These are phyloP conservation scores for Drechslera avenae DNA, from an alignment of 2,329 filamentous ascomycete species.

Conservation along the genomic window DNA sequence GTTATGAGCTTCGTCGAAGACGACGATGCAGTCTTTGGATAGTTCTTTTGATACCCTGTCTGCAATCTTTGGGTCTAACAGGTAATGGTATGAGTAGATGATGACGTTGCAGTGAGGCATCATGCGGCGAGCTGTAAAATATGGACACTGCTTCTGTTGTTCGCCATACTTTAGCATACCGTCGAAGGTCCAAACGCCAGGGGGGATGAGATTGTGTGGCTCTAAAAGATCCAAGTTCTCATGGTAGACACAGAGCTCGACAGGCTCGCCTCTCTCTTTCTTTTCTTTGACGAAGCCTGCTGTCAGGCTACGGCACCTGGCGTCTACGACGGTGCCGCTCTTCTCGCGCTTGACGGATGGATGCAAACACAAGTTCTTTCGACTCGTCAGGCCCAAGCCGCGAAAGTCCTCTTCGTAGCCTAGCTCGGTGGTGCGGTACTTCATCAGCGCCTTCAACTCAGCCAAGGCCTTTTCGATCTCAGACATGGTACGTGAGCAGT, in stretches of 20 bases:
- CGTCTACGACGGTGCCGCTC: constrained; percentile 90
- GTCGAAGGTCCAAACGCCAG: constrained; percentile 95
- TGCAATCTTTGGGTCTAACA: constrained; percentile 96
- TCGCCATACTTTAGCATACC: constrained; percentile 88
- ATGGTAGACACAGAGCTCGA: constrained; percentile 93
- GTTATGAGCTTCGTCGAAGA: constrained; percentile 98
- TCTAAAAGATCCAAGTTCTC: constrained; percentile 97
- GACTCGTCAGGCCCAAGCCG: constrained; percentile 88
- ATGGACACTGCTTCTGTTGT: constrained; percentile 94
- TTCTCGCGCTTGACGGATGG: constrained; percentile 96
- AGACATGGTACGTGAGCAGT: constrained; percentile 99
- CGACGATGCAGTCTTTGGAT: constrained; percentile 97
- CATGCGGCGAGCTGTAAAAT: constrained; percentile 95
- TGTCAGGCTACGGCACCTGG: constrained; percentile 92
- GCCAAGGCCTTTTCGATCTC: constrained; percentile 98
- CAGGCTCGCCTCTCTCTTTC: constrained; percentile 91
- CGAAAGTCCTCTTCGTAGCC: constrained; percentile 91
- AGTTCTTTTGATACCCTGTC: constrained; percentile 93
- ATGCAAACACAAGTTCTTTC: constrained; percentile 96
- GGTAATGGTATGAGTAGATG: constrained; percentile 98
- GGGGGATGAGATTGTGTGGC: constrained; percentile 90
- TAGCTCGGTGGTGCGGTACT: constrained; percentile 87
- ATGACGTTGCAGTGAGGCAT: constrained; percentile 99
- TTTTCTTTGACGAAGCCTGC: constrained; percentile 98
- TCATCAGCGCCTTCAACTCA: constrained; percentile 91